Evolutionary conservation across 2,329 filamentous ascomycete genomes (phyloP), one percentile per base, ranked within the genome.

Genomic region (Elsinoe ampelina): DNA sequence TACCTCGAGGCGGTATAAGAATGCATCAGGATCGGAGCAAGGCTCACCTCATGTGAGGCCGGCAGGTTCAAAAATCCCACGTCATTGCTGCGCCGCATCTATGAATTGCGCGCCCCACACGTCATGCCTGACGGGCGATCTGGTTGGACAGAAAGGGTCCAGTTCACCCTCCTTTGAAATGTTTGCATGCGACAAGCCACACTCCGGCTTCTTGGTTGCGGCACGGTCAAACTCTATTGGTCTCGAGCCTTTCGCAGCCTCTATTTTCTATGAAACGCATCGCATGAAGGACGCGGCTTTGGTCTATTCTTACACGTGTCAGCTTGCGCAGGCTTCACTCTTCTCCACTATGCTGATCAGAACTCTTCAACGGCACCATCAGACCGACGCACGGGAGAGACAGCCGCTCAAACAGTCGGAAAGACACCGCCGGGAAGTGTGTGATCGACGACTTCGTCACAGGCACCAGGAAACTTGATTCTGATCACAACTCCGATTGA

Each of bases 381-480:
- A 39, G 38, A 39, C 32, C n/a, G 48, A 38, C 2, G 22, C 15
- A 34, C 32, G 7, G 34, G n/a, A n/a, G 19, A 26, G 13, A 30
- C 10, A 10, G 10, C 22, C 45, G 11, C 10, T 30, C n/a, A 22
- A 47, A n/a, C 4, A 32, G 7, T 32, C 17, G 15, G 26, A 30
- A 34, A 50, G 30, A 34, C n/a, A 20, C 45, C 45, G 45, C 20
- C 26, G 13, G 36, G 13, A 15, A 10, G 8, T 20, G 26, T 11
- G 45, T 34, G 48, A 52, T 52, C 34, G 48, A 36, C 48, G 26
- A 15, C 12, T 35, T 36, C 48, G 48, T 52, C 48, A 52, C 48
- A 52, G 34, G 48, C 48, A 52, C 48, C 34, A 52, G 35, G 19
- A 52, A 52, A 52, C 48, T 39, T 52, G 48, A 36, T 34, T 50